Conservation (phyloP, 2,329 filamentous ascomycete genomes). For the Lasiodiplodia gonubiensis region DNA sequence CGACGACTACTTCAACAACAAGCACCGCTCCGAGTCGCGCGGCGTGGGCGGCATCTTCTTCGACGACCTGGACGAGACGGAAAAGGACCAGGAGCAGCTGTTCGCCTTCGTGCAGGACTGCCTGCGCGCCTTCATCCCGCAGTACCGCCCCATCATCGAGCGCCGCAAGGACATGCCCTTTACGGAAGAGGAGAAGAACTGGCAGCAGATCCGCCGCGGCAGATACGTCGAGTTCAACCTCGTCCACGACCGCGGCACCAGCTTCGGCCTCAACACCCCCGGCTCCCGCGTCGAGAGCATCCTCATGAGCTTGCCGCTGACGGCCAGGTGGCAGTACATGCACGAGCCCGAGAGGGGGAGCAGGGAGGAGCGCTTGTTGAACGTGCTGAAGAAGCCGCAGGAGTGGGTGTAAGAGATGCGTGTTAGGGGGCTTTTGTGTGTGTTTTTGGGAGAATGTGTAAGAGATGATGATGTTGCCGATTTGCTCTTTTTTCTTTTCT, state of each 20-base stretch:
- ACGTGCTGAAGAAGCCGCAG: slow-evolving; percentile 67
- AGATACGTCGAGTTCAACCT: slow-evolving; percentile 98
- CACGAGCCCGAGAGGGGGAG: slow-evolving; percentile 77
- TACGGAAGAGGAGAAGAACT: slow-evolving; percentile 84
- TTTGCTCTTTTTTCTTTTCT: background rate
- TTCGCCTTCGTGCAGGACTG: slow-evolving; percentile 90
- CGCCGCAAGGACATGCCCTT: slow-evolving; percentile 91
- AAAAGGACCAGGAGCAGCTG: slow-evolving; percentile 85
- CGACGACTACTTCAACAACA: slow-evolving; percentile 95
- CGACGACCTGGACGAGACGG: slow-evolving; percentile 88
- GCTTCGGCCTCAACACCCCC: slow-evolving; percentile 91
- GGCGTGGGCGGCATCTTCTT: slow-evolving; percentile 98
- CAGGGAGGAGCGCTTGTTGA: slow-evolving; percentile 79
- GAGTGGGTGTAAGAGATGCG: slow-evolving; percentile 55
- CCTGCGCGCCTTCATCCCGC: slow-evolving; percentile 84
- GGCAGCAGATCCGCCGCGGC: slow-evolving; percentile 95
- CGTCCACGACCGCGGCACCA: slow-evolving; percentile 92
- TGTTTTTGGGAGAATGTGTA: no score
- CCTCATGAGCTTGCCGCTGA: slow-evolving; percentile 92
- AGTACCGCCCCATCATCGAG: slow-evolving; percentile 87
- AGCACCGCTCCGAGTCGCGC: slow-evolving; percentile 84
- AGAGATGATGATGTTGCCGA: no score
- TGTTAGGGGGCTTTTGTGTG: no score
- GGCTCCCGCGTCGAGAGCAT: slow-evolving; percentile 94
- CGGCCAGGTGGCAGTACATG: slow-evolving; percentile 96